Base-by-base conservation (phyloP, 2,329 filamentous ascomycete species). In the Celoporthe dispersa region DNA sequence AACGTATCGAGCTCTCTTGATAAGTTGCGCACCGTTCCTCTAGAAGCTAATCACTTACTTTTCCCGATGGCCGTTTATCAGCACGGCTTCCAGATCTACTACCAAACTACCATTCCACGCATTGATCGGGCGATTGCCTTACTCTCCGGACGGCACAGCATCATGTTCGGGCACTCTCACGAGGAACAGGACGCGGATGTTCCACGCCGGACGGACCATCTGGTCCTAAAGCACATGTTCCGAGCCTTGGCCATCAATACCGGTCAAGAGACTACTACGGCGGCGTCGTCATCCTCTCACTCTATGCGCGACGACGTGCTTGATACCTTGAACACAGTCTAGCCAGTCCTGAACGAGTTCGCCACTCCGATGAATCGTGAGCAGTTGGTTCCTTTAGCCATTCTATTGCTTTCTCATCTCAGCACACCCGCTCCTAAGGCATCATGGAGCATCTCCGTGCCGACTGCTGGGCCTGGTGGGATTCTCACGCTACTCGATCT, bases 151-250 rank as follows among this genome's bases (percentile, higher is more conserved):
- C 33, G 33, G n/a, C 60, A 62, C 25, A 62, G 60, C 37, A 14
- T 62, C n/a, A 62, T 62, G 35, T 62, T 62, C 2, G 19, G 2
- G 22, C 35, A 12, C 19, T 62, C 28, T 62, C 1, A 41, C 35
- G 60, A 39, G 25, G 14, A 61, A 44, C 19, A 31, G 33, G 60
- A 41, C 60, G 35, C 60, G 22, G 8, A 39, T 62, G n/a, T 39
- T 62, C 60, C 60, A 62, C 60, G 60, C n/a, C 60, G 33, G 35
- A 62, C 60, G 11, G 33, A 62, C 35, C 60, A 35, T 62, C 35
- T 62, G 60, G 60, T 62, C 19, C 37, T 62, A 39, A 35, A 62
- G 60, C 60, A 62, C n/a, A 41, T 62, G 11, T 37, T 62, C 60
- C 60, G 35, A 41, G 60, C 60, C 37, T 41, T 62, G 37, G 60